A percentile compares a stretch with the other conserved stretches of the same genome.
Conservation (phyloP, 2,329 filamentous ascomycete genomes). For the Penicillium sp. region DNA sequence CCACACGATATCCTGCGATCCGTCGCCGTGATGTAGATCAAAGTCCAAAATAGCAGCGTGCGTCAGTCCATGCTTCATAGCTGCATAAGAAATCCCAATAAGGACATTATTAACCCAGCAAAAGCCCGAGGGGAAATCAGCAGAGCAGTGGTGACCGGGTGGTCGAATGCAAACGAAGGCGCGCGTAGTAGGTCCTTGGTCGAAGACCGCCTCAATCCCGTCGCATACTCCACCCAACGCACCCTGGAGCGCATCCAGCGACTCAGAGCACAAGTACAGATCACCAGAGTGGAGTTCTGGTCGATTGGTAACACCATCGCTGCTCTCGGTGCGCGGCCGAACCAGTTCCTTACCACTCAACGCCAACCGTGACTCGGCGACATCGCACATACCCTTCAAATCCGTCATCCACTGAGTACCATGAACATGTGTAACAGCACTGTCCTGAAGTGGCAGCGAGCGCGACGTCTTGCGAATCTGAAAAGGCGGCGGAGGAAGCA, state of each 20-base stretch:
- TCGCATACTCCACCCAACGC: constrained; percentile 92
- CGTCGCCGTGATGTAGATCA: constrained; percentile 88
- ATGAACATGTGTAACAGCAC: constrained; percentile 86
- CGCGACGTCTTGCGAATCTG: constrained; percentile 80
- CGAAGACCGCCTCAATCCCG: constrained; percentile 83
- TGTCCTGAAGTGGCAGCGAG: constrained; percentile 68
- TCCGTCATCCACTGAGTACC: constrained; percentile 93
- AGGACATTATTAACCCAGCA: constrained; percentile 99
- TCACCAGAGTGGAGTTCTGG: constrained; percentile 78
- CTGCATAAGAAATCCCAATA: constrained; percentile 89
- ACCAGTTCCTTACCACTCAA: constrained; percentile 75
- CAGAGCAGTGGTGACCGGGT: constrained; percentile 93
- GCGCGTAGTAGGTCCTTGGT: constrained; percentile 62
- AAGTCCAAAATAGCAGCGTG: constrained; percentile 94
- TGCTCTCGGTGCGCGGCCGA: constrained; percentile 53
- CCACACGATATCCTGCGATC: constrained; percentile 95
- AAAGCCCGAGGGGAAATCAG: constrained; percentile 86
- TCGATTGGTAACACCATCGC: constrained; percentile 21
- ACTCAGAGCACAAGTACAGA: constrained; percentile 85
- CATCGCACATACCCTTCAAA: constrained; percentile 78
- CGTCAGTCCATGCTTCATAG: constrained; percentile 79
- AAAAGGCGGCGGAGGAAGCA: constrained; percentile 69
- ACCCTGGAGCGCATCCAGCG: constrained; percentile 82
- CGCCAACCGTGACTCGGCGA: constrained; percentile 75
- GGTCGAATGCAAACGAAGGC: constrained; percentile 93